Conservation (phyloP, 805 yeast species). For the Yarrowia porcina region DNA sequence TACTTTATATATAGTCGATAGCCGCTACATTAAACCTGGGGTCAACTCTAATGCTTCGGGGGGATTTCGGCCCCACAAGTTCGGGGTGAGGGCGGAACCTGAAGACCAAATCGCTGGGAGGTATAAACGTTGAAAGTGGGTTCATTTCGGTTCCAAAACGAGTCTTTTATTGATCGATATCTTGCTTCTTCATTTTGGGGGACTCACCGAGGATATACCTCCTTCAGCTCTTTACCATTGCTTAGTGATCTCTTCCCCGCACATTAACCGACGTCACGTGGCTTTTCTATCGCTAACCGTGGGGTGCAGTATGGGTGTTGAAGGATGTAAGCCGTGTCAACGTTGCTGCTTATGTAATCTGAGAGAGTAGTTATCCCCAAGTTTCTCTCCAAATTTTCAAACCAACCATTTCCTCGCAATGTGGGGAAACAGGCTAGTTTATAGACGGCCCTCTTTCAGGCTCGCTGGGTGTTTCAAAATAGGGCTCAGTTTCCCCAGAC, state of each 20-base stretch:
- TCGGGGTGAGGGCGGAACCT: constrained; percentile 16
- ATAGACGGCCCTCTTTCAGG: neutral
- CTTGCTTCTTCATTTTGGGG: neutral
- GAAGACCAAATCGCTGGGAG: neutral
- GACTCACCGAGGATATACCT: neutral
- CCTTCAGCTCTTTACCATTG: neutral
- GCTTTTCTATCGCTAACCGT: neutral
- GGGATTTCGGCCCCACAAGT: constrained; percentile 24
- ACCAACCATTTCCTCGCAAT: too few relatives aligned
- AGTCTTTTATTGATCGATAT: neutral
- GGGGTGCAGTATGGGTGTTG: neutral
- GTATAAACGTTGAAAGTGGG: neutral
- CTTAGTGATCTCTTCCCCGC: constrained; percentile 12
- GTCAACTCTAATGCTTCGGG: constrained; percentile 24
- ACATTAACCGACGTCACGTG: constrained; percentile 11
- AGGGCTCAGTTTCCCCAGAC: neutral
- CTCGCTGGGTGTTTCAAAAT: neutral
- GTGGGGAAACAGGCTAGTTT: neutral
- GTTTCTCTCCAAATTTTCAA: too few relatives aligned
- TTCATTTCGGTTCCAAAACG: neutral
- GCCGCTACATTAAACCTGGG: constrained; percentile 24
- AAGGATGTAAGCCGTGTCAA: neutral
- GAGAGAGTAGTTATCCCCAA: too few relatives aligned
- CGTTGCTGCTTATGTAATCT: neutral
- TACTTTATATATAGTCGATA: constrained; percentile 23